Evolutionary conservation across 345 rosid genomes (phyloP).

Genomic region (Isatis tinctoria): DNA sequence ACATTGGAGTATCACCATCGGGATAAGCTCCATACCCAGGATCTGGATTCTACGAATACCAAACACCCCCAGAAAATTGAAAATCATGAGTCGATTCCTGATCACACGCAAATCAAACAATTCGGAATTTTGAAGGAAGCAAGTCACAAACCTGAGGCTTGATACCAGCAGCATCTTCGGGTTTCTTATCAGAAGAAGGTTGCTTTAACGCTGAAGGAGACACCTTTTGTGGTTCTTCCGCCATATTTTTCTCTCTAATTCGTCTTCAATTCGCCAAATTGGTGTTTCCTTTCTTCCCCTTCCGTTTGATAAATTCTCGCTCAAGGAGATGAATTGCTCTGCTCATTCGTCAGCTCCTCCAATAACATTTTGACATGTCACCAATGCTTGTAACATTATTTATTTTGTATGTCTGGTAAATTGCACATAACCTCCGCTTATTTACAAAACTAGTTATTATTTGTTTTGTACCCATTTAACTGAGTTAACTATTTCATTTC

Average conservation of each 20-base stretch:
- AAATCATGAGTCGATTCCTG: not conserved
- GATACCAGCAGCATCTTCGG: constrained; percentile 25
- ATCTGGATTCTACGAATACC: constrained; percentile 36
- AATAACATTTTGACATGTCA: constrained; percentile 9
- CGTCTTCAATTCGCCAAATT: not conserved
- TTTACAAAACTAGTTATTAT: not conserved
- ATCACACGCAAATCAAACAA: not conserved
- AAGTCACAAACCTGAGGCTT: constrained; percentile 42
- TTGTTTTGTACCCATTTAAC: not conserved
- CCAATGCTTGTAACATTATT: not conserved
- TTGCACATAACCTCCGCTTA: not conserved
- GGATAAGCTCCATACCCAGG: constrained; percentile 38
- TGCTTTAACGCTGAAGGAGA: constrained; percentile 33
- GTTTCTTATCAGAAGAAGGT: constrained; percentile 24
- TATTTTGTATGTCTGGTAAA: not conserved
- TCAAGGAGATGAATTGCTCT: not conserved
- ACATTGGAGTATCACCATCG: constrained; percentile 51
- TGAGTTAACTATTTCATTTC: no score
- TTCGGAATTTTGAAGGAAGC: not conserved
- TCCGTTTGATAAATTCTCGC: not conserved
- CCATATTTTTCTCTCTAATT: constrained; percentile 29
- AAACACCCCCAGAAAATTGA: not conserved
- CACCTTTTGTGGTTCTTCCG: constrained; percentile 38
- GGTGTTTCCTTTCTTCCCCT: not conserved
- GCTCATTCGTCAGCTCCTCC: constrained; percentile 21